Evolutionary conservation across 192 early-diverging fungal species (phyloP), one percentile per base, ranked within the genome.

Genomic region (Spinellus fusiger): DNA sequence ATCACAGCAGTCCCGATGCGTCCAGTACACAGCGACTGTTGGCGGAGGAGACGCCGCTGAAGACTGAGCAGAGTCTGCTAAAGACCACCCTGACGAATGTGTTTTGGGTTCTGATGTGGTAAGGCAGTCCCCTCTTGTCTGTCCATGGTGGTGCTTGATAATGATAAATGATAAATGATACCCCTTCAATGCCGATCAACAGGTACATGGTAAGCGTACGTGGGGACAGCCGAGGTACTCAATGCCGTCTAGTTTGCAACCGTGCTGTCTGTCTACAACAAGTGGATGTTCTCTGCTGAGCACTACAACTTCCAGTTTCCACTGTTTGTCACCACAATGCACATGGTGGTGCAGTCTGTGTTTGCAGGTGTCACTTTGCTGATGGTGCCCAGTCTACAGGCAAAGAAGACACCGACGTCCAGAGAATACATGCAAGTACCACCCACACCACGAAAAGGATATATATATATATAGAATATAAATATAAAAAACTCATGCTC

Each of bases 221-320:
- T 44, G 40, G 40, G 40, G 3, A 44, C n/a, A n/a, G n/a, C n/a
- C n/a, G n/a, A n/a, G 3, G 9, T 22, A 22, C 8, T 22, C 10
- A 22, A 4, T 58, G 15, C 2, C 20, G 37, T 38, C 10, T 60
- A 74, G 72, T 74, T 74, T 69, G 72, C 95, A 1, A 84, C 91
- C 0, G 61, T 82, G 7, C 75, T 97, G 26, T 87, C 87, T 1
- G 78, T 94, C 3, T 97, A 93, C 75, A 97, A 97, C 84, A 93
- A 90, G 56, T 97, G 92, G 92, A 78, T 97, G 59, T 94, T 97
- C 77, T 88, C 91, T 27, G 66, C 79, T 28, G 77, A 83, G 0
- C 82, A 92, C 64, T 81, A 90, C 59, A 82, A 92, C 75, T 95
- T 95, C 73, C 77, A 72, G 27, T 95, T 85, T 59, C 95, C 95